A percentile compares a stretch with the other conserved stretches of the same genome.
phyloP scores from a whole-genome alignment of 768 basidiomycete genomes.

The Gloeostereum incarnatum region DNA sequence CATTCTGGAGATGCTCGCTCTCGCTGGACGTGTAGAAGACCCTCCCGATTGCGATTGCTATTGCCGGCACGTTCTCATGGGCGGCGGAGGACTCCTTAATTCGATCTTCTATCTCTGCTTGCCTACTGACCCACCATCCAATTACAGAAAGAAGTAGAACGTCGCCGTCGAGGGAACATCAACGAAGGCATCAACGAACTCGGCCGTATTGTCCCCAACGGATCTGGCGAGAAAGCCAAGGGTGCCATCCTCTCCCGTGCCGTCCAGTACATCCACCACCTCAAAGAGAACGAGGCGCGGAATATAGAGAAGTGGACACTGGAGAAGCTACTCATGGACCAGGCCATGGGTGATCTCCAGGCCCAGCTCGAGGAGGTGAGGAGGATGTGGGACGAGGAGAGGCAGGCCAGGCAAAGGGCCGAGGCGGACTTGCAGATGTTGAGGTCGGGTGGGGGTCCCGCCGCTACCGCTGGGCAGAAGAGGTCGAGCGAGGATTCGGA shows the following conservation, averaged over 20 bases:
- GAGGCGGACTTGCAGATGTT: slow-evolving; percentile 60
- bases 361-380: slow-evolving; percentile 77
- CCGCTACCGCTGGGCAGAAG: slow-evolving; percentile 17
- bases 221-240: slow-evolving; percentile 82
- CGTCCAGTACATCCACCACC: slow-evolving; percentile 85
- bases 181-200: slow-evolving; percentile 95
- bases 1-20: too few species aligned
- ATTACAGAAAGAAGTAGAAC: slow-evolving; percentile 93
- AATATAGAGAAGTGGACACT: slow-evolving; percentile 94
- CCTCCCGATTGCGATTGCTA: too few species aligned
- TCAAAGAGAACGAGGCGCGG: slow-evolving; percentile 84
- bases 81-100: too few species aligned
- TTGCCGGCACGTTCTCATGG: too few species aligned
- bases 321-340: slow-evolving; percentile 87
- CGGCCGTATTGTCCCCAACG: slow-evolving; percentile 80
- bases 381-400: slow-evolving; percentile 76
- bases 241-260: slow-evolving; percentile 83
- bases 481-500: slow-evolving; percentile 25
- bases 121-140: background rate
- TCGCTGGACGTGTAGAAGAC: too few species aligned
- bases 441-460: slow-evolving; percentile 20
- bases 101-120: background rate
- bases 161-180: slow-evolving; percentile 89
- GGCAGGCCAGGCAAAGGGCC: slow-evolving; percentile 43
- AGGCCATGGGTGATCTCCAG: slow-evolving; percentile 83